Conservation (phyloP, 2,329 filamentous ascomycete genomes). For the Remersonia thermophila region DNA sequence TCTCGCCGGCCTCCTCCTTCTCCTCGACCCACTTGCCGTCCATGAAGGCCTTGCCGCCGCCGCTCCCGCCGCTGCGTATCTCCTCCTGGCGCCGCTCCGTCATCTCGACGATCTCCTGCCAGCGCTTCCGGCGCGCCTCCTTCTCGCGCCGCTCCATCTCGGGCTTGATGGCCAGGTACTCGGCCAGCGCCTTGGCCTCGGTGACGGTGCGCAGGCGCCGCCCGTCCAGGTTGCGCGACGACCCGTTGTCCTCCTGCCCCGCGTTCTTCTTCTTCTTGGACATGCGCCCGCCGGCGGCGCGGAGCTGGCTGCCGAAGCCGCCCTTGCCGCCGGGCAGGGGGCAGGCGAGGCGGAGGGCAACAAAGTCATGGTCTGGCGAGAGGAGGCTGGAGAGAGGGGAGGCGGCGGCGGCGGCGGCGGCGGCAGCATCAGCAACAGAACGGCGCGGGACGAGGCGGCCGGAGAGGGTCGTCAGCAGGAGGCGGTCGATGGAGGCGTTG, state of each 20-base stretch:
- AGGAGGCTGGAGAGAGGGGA: slow-evolving; percentile 51
- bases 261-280: slow-evolving; percentile 64
- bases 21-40: slow-evolving; percentile 93
- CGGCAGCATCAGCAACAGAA: too few species aligned
- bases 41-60: slow-evolving; percentile 50
- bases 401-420: too few species aligned
- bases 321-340: slow-evolving; percentile 88
- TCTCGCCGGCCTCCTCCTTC: slow-evolving; percentile 80
- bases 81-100: slow-evolving; percentile 77
- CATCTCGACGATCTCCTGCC: slow-evolving; percentile 78
- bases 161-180: slow-evolving; percentile 89
- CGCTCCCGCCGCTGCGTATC: slow-evolving; percentile 63
- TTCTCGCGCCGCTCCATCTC: slow-evolving; percentile 95
- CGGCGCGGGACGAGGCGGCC: slow-evolving; percentile 54
- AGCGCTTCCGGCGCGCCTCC: slow-evolving; percentile 69
- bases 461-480: slow-evolving; percentile 71
- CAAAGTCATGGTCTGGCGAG: slow-evolving; percentile 48
- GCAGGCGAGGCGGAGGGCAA: slow-evolving; percentile 69
- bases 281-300: slow-evolving; percentile 96
- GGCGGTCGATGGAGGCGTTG: slow-evolving; percentile 29
- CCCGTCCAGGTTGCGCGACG: slow-evolving; percentile 86
- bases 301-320: slow-evolving; percentile 92
- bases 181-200: slow-evolving; percentile 87
- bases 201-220: slow-evolving; percentile 81
- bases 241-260: slow-evolving; percentile 74